Evolutionary conservation across 2,329 filamentous ascomycete genomes (phyloP).

Genomic region (Cordyceps farinosa): DNA sequence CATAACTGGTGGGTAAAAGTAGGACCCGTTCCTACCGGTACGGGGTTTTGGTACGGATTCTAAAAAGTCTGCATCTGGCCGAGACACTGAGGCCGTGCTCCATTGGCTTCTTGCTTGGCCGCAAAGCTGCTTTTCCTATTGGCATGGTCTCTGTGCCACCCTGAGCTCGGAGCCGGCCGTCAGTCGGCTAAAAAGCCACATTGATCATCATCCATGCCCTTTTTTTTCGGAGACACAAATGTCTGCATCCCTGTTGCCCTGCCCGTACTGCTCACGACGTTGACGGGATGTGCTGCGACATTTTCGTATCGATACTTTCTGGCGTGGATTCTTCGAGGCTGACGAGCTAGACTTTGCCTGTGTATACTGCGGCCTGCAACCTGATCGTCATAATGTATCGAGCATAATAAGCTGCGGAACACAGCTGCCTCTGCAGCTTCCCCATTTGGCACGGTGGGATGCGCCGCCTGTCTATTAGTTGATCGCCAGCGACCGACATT

Average conservation of each 20-base stretch:
- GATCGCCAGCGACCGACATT: not conserved
- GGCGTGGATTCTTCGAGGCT: not conserved
- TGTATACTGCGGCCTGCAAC: not conserved
- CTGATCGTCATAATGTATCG: not conserved
- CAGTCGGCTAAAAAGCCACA: conserved; percentile 1
- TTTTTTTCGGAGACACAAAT: not conserved
- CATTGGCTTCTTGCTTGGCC: not conserved
- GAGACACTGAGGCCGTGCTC: not conserved
- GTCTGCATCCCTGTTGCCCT: not conserved
- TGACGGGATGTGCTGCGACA: not conserved
- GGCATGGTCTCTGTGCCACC: not conserved
- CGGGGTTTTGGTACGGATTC: not conserved
- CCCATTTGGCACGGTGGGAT: not conserved
- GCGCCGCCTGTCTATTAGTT: not conserved
- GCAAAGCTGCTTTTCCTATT: not conserved
- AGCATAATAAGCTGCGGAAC: not conserved
- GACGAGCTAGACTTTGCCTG: not conserved
- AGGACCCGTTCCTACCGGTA: not conserved
- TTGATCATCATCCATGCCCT: not conserved
- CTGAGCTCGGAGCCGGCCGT: not conserved
- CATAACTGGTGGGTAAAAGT: conserved; percentile 1
- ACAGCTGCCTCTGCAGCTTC: conserved; percentile 7
- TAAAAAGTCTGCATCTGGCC: not conserved
- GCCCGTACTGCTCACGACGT: not conserved
- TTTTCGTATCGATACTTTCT: not conserved